Base-by-base conservation (phyloP, 2,329 filamentous ascomycete genomes). In the Calonectria honghensis region DNA sequence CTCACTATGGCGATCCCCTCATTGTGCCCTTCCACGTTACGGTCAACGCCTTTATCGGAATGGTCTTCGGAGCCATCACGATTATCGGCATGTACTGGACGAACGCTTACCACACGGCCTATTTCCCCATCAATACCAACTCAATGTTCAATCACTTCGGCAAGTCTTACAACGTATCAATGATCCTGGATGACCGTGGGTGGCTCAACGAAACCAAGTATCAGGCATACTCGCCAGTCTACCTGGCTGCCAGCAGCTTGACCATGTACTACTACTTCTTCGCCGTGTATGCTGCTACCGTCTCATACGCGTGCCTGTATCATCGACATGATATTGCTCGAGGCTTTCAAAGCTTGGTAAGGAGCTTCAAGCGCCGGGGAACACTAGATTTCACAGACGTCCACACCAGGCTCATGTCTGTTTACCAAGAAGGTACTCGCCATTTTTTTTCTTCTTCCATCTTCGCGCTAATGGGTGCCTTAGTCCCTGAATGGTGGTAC, bases 401-500 rank as follows among this genome's bases (percentile, higher is more conserved):
- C 0, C 86, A 89, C 50, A 86, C 80, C 3, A 80, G 85, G 0
- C 79, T 87, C 1, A 89, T 89, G 87, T 77, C 82, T 6, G 82
- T 80, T 2, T 89, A 89, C 73, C 80, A 82, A 0, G 88, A 89
- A 61, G 61, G 61, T 65, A 65, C 2, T 4, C 2, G 11, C 45
- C 0, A 9, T 1, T 7, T 35, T 10, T 11, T 11, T 5, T 31
- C 9, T 18, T 2, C 4, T 24, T 14, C 7, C 1, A 24, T 16
- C 3, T 24, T 35, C 16, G n/a, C 6, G 11, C 35, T 63, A 4
- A 63, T 9, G n/a, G 10, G 7, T 7, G 2, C 11, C 11, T 20
- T 24, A 65, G 87, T 89, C 0, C 88, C 88, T 0, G 87, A 89
- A 71, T 89, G 87, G 87, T 89, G 88, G 83, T 85, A 83, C 32